Percentiles rank a stretch among this genome's conserved stretches.
Evolutionary conservation across 2,329 filamentous ascomycete genomes (phyloP).

Genomic region (Emmonsiellopsis sp.): DNA sequence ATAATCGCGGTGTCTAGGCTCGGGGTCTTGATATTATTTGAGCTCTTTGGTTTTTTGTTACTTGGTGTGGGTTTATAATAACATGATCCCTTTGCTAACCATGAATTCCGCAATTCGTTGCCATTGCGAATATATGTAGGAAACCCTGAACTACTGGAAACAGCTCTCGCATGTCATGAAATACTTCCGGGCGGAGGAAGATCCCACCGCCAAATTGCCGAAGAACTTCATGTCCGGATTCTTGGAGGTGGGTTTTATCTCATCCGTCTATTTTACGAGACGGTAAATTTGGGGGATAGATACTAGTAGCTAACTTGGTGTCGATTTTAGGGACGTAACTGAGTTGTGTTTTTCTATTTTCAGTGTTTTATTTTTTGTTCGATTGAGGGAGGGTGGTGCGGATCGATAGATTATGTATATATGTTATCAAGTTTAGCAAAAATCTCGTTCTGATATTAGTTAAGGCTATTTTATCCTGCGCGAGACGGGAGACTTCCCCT

Average conservation of each 20-base stretch:
- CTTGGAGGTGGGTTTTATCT: slow-evolving; percentile 61
- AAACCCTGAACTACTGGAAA: slow-evolving; percentile 99
- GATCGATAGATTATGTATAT: slow-evolving; percentile 4
- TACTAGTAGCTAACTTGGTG: not conserved
- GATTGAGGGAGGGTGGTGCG: slow-evolving; percentile 4
- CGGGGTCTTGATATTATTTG: not conserved
- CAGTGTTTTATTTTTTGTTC: not conserved
- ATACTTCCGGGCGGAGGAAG: slow-evolving; percentile 87
- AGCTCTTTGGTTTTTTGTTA: too few species aligned
- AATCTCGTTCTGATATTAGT: not conserved
- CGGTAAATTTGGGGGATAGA: not conserved
- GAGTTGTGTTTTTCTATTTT: slow-evolving; percentile 1
- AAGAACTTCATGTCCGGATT: slow-evolving; percentile 90
- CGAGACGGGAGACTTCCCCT: not conserved
- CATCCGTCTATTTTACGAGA: not conserved
- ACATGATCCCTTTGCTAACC: too few species aligned
- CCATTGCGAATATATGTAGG: slow-evolving; percentile 42
- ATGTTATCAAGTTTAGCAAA: not conserved
- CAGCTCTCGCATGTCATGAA: slow-evolving; percentile 92
- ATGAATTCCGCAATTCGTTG: not conserved
- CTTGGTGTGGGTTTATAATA: too few species aligned
- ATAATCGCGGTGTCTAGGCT: not conserved
- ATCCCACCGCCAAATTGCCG: slow-evolving; percentile 64
- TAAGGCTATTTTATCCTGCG: not conserved
- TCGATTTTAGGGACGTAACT: slow-evolving; percentile 15